phyloP scores from a whole-genome alignment of 768 basidiomycete species.

The Auriscalpium microsporum region DNA sequence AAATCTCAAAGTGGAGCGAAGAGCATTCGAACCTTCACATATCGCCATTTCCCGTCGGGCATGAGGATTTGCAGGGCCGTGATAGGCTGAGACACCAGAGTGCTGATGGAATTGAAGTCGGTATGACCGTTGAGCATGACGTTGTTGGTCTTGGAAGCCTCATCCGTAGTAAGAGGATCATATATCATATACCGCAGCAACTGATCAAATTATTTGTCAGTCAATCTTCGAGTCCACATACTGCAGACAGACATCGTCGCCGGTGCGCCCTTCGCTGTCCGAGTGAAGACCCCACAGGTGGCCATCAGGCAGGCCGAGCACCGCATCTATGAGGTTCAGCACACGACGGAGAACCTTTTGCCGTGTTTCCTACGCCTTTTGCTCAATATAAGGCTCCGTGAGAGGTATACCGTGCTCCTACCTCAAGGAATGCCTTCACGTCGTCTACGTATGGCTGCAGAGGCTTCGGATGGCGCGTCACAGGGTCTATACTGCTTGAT shows the following conservation, averaged over 20 bases:
- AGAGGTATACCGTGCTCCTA: not conserved
- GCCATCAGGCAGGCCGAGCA: slow-evolving; percentile 26
- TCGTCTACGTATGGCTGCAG: slow-evolving; percentile 25
- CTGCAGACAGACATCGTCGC: slow-evolving; percentile 18
- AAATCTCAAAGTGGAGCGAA: not conserved
- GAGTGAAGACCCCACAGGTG: slow-evolving; percentile 26
- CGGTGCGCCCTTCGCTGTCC: slow-evolving; percentile 18
- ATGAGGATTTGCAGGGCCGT: slow-evolving; percentile 28
- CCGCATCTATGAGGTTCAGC: slow-evolving; percentile 23
- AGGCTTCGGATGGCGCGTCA: slow-evolving; percentile 22
- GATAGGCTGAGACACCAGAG: slow-evolving; percentile 27
- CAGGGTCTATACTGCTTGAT: slow-evolving; percentile 23
- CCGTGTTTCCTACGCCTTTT: slow-evolving; percentile 17
- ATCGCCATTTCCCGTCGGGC: slow-evolving; percentile 29
- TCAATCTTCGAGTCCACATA: no score
- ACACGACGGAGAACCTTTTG: slow-evolving; percentile 25
- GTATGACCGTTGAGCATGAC: slow-evolving; percentile 31
- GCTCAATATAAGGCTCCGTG: not conserved
- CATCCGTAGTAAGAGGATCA: slow-evolving; percentile 25
- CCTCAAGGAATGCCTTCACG: slow-evolving; percentile 23
- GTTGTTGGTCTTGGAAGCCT: slow-evolving; percentile 24
- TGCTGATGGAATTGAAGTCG: slow-evolving; percentile 24
- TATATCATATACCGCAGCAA: slow-evolving; percentile 29
- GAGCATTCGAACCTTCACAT: slow-evolving; percentile 19
- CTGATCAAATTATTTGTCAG: slow-evolving; percentile 8